These are phyloP conservation scores for Apophysomyces sp. DNA, from an alignment of 371 early-diverging fungal species.

Conservation along the genomic window DNA sequence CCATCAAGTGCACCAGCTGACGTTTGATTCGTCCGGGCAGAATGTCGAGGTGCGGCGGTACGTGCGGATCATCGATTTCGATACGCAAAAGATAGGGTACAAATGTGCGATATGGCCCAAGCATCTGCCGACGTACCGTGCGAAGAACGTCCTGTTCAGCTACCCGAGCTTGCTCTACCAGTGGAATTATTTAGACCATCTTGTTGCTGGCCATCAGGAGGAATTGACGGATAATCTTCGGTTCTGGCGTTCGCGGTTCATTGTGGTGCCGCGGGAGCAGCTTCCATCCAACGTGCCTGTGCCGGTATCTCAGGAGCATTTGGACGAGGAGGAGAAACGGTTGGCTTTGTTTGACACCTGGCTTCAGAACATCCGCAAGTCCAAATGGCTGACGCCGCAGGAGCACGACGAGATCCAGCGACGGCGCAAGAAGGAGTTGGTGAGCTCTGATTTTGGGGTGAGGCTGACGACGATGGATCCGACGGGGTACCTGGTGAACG, in stretches of 20 bases:
- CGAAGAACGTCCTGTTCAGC: slow-evolving; percentile 59
- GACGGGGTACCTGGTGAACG: slow-evolving; percentile 36
- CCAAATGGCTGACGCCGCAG: slow-evolving; percentile 46
- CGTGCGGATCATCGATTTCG: slow-evolving; percentile 67
- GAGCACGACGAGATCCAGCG: slow-evolving; percentile 51
- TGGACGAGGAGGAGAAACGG: slow-evolving; percentile 92
- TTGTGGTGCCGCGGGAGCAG: slow-evolving; percentile 84
- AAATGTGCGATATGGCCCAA: slow-evolving; percentile 90
- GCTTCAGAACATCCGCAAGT: slow-evolving; percentile 73
- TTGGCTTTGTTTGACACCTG: slow-evolving; percentile 85
- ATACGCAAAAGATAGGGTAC: slow-evolving; percentile 64
- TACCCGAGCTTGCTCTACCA: slow-evolving; percentile 82
- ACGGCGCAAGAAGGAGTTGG: slow-evolving; percentile 36
- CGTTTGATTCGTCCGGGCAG: slow-evolving; percentile 68
- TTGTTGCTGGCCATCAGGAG: slow-evolving; percentile 85
- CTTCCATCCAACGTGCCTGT: slow-evolving; percentile 42
- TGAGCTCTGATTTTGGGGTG: slow-evolving; percentile 37
- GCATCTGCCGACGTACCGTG: slow-evolving; percentile 57
- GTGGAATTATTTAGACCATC: slow-evolving; percentile 93
- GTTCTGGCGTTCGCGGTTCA: slow-evolving; percentile 89
- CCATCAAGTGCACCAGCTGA: slow-evolving; percentile 79
- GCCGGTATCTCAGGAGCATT: slow-evolving; percentile 39
- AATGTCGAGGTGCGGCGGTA: slow-evolving; percentile 91
- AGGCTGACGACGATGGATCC: slow-evolving; percentile 51
- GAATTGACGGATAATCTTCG: slow-evolving; percentile 77